Evolutionary conservation across 2,329 filamentous ascomycete species (phyloP).

Genomic region (Colletotrichum karsti): DNA sequence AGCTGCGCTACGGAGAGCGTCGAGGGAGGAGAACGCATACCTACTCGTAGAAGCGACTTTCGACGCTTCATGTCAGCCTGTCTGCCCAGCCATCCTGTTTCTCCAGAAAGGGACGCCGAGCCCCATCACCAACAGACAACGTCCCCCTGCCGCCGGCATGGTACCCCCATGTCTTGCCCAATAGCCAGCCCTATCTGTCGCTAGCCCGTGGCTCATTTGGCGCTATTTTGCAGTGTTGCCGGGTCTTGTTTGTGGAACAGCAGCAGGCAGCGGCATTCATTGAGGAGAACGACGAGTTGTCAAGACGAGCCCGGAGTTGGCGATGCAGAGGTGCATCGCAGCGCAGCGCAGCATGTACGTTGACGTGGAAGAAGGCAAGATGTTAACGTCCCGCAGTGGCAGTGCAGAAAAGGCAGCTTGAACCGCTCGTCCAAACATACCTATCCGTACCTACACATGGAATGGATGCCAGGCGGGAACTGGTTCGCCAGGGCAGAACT

Average conservation of each 20-base stretch:
- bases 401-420: background rate
- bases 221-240: conserved; percentile 4
- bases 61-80: background rate
- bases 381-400: background rate
- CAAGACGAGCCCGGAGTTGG: background rate
- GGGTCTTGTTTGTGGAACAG: background rate
- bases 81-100: conserved; percentile 10
- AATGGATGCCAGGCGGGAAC: background rate
- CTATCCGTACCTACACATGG: too few species aligned
- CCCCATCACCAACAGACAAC: background rate
- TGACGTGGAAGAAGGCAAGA: background rate
- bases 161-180: conserved; percentile 23
- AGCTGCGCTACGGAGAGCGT: too few species aligned
- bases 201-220: conserved; percentile 3
- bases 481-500: background rate
- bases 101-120: background rate
- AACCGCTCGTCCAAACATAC: background rate
- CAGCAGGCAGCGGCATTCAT: conserved; percentile 16
- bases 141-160: conserved; percentile 14
- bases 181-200: conserved; percentile 17
- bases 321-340: conserved; percentile 8
- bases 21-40: too few species aligned
- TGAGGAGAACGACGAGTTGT: background rate
- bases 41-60: too few species aligned
- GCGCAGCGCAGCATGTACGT: background rate